phyloP scores from a whole-genome alignment of 768 basidiomycete genomes.

The Rubroboletus pulcherrimus region DNA sequence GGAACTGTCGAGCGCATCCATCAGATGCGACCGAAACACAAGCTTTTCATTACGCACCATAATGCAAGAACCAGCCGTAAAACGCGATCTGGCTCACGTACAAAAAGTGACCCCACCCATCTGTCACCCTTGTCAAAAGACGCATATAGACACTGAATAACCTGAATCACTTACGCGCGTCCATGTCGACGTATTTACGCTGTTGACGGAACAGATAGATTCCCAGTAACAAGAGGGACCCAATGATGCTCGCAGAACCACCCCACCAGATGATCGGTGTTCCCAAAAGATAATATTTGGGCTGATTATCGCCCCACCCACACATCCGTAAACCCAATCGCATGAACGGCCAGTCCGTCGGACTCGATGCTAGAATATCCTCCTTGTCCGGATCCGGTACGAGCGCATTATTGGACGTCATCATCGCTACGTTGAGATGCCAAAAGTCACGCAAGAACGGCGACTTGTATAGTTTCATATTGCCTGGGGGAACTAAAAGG shows the following conservation, averaged over 20 bases:
- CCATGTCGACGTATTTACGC: conserved; percentile 89
- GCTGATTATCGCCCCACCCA: conserved; percentile 84
- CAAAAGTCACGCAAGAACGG: conserved; percentile 97
- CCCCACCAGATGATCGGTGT: conserved; percentile 95
- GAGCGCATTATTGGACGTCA: conserved; percentile 98
- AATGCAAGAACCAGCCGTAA: conserved; percentile 91
- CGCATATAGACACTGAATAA: background rate
- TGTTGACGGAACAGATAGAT: conserved; percentile 81
- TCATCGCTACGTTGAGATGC: conserved; percentile 99
- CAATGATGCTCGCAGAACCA: conserved; percentile 59
- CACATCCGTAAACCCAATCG: conserved; percentile 93
- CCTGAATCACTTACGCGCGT: conserved; percentile 54
- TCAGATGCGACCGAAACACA: background rate
- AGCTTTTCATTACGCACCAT: conserved; percentile 46
- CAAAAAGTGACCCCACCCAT: conserved; percentile 92
- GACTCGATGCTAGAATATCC: conserved; percentile 91
- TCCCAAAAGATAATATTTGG: conserved; percentile 92
- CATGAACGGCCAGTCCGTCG: conserved; percentile 92
- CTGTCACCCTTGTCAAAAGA: conserved; percentile 34
- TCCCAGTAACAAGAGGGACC: conserved; percentile 48
- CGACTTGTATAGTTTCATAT: conserved; percentile 80
- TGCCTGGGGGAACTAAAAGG: conserved; percentile 70
- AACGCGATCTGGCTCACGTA: conserved; percentile 91
- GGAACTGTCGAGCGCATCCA: conserved; percentile 53
- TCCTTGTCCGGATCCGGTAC: conserved; percentile 98